Evolutionary conservation across 805 yeast genomes (phyloP).

Genomic region (Dipodascus geniculatus): DNA sequence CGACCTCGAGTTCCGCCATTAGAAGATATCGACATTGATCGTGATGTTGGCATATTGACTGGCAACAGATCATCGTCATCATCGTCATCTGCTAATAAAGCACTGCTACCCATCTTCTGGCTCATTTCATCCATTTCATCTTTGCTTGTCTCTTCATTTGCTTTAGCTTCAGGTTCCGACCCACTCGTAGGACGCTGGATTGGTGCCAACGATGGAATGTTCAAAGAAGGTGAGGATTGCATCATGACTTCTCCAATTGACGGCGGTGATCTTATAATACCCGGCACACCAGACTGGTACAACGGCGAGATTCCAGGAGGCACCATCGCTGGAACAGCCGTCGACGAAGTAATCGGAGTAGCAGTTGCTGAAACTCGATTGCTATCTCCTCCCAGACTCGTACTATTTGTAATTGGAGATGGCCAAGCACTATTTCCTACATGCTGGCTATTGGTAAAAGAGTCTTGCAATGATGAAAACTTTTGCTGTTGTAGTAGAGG

Average conservation of each 20-base stretch:
- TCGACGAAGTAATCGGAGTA: neutral
- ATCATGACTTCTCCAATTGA: neutral
- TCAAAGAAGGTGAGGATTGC: neutral
- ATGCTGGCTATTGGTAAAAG: neutral
- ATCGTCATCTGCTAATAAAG: constrained; percentile 12
- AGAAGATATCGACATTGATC: neutral
- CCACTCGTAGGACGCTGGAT: neutral
- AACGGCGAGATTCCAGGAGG: neutral
- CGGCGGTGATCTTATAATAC: neutral
- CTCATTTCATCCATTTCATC: neutral
- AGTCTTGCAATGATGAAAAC: neutral
- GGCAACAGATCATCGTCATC: constrained; percentile 1
- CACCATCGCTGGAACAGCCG: neutral
- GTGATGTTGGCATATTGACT: neutral
- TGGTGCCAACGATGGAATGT: neutral
- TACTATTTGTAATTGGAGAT: neutral
- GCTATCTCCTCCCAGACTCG: neutral
- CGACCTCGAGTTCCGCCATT: neutral
- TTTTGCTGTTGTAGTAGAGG: neutral
- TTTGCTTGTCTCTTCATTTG: neutral
- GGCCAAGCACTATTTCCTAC: neutral
- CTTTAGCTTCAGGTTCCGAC: neutral
- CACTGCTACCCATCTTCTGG: constrained; percentile 10
- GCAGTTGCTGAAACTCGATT: neutral
- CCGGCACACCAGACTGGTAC: neutral